Percentiles rank a stretch among this genome's conserved stretches.
phyloP scores from a whole-genome alignment of 2,329 filamentous ascomycete genomes.

The Capronia americana region DNA sequence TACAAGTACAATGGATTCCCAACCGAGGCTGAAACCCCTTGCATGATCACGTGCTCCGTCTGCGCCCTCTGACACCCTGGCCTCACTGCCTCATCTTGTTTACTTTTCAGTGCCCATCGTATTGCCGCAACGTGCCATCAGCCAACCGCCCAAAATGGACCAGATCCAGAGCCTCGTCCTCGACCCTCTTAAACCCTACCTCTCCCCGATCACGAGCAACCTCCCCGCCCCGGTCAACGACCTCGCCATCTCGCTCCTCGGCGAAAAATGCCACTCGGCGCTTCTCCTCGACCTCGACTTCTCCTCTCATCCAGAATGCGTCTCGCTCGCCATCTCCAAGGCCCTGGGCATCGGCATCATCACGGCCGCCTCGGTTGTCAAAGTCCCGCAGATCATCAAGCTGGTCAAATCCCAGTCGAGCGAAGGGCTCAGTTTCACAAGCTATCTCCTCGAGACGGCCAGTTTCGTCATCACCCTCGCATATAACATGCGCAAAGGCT shows the following conservation, averaged over 20 bases:
- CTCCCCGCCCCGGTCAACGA: slow-evolving; percentile 77
- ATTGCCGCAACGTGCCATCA: background rate
- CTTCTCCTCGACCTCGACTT: slow-evolving; percentile 83
- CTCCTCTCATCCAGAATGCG: slow-evolving; percentile 74
- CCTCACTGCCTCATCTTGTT: slow-evolving; percentile 9
- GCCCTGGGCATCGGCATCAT: slow-evolving; percentile 93
- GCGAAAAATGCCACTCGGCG: slow-evolving; percentile 80
- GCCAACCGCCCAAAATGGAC: slow-evolving; percentile 46
- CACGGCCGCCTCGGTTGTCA: slow-evolving; percentile 86
- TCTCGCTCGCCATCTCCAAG: slow-evolving; percentile 91
- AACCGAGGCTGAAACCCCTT: slow-evolving; percentile 25
- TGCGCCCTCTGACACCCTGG: slow-evolving; percentile 21
- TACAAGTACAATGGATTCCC: too few relatives aligned
- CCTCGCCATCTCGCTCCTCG: slow-evolving; percentile 78
- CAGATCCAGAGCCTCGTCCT: slow-evolving; percentile 50
- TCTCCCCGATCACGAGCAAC: slow-evolving; percentile 73
- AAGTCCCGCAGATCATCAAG: slow-evolving; percentile 96
- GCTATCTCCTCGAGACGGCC: slow-evolving; percentile 89
- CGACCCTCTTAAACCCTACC: slow-evolving; percentile 53
- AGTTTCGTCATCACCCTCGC: slow-evolving; percentile 87
- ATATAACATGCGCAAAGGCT: slow-evolving; percentile 89
- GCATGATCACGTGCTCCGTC: slow-evolving; percentile 13
- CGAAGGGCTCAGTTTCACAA: slow-evolving; percentile 83
- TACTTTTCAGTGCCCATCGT: too few relatives aligned
- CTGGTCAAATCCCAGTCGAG: slow-evolving; percentile 80